A percentile compares a stretch with the other conserved stretches of the same genome.
phyloP scores from a whole-genome alignment of 2,329 filamentous ascomycete genomes.

The Aspergillus floridensis region DNA sequence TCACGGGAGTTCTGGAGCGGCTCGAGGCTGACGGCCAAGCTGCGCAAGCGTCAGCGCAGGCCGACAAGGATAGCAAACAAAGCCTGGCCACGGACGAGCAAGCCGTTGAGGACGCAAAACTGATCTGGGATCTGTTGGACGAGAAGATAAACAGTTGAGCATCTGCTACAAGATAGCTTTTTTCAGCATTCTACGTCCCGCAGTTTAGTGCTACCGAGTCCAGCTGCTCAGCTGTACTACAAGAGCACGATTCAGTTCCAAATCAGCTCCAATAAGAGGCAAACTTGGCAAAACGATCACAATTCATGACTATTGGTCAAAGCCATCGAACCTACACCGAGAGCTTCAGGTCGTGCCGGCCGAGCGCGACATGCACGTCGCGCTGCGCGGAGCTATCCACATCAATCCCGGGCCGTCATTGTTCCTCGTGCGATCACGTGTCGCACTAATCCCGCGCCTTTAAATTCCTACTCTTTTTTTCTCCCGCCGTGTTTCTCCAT shows the following conservation, averaged over 20 bases:
- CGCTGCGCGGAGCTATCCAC: neutral
- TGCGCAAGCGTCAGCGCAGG: slow-evolving; percentile 13
- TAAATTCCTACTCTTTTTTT: slow-evolving; percentile 20
- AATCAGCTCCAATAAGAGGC: too few relatives aligned
- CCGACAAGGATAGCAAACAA: slow-evolving; percentile 6
- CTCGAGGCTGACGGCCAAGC: slow-evolving; percentile 31
- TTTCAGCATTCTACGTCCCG: neutral
- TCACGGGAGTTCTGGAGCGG: slow-evolving; percentile 49
- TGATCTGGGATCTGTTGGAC: slow-evolving; percentile 42
- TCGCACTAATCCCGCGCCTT: slow-evolving; percentile 17
- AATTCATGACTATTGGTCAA: neutral
- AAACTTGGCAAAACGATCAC: neutral
- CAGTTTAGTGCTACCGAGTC: neutral
- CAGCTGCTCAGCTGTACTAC: neutral
- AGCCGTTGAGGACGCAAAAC: slow-evolving; percentile 28
- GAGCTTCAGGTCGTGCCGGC: too few relatives aligned
- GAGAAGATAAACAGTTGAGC: slow-evolving; percentile 22
- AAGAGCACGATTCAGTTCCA: neutral
- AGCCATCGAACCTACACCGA: neutral
- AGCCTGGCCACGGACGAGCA: slow-evolving; percentile 16
- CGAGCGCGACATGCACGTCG: neutral
- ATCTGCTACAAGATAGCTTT: neutral
- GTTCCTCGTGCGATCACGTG: slow-evolving; percentile 24
- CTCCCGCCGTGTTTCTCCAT: neutral
- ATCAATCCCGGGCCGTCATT: slow-evolving; percentile 14